Conservation (phyloP, 208 protist species). For the Leptomonas pyrrhocoris region DNA sequence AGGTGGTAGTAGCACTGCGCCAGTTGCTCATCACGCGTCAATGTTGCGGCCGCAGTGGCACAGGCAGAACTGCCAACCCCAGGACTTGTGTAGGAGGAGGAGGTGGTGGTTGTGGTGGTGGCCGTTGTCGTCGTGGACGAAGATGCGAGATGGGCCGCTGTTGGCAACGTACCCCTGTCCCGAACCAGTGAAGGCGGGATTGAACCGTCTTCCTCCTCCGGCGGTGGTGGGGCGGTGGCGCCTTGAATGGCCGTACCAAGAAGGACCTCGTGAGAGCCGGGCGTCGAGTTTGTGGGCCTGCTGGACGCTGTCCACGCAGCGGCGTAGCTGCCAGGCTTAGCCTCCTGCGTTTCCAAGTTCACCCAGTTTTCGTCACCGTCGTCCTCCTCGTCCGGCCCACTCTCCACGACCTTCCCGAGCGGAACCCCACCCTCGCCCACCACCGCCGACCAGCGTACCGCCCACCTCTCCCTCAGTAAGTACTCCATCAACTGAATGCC, state of each 20-base stretch:
- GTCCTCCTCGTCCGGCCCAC: conserved; percentile 2
- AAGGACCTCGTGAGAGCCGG: background rate
- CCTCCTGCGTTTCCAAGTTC: background rate
- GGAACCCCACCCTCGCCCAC: background rate
- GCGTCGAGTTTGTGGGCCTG: background rate
- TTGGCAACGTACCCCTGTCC: background rate
- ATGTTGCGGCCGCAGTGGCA: background rate
- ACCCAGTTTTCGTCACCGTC: background rate
- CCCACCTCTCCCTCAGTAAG: conserved; percentile 56
- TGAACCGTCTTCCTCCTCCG: conserved; percentile 24
- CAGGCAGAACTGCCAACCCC: background rate
- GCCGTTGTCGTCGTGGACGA: background rate
- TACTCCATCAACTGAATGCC: conserved; percentile 76
- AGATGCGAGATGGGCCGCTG: background rate
- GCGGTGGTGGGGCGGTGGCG: conserved; percentile 31
- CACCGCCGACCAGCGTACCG: conserved; percentile 42
- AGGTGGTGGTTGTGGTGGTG: background rate
- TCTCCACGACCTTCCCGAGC: background rate
- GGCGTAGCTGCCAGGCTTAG: background rate
- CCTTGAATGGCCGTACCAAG: conserved; percentile 19
- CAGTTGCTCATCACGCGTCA: conserved; percentile 9
- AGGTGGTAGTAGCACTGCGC: conserved; percentile 68
- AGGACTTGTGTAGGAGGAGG: conserved; percentile 10
- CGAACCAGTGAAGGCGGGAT: conserved; percentile 11
- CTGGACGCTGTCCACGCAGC: background rate